Evolutionary conservation across 768 basidiomycete species (phyloP).

Genomic region (Asterophora parasitica): DNA sequence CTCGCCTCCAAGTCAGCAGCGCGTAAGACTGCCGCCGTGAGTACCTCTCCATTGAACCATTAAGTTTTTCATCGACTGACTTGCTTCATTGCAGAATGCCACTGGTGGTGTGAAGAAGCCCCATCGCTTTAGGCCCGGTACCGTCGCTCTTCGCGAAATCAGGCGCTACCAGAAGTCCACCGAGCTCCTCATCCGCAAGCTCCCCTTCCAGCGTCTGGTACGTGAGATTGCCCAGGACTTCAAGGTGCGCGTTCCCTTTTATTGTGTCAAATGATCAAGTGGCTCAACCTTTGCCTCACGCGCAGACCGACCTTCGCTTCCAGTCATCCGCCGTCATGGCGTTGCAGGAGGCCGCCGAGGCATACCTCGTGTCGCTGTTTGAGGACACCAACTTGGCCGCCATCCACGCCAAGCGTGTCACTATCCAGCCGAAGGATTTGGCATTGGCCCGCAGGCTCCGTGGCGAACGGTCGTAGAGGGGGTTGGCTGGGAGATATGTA

Average conservation of each 20-base stretch:
- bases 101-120: conserved; percentile 77
- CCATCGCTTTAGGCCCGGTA: conserved; percentile 77
- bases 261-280: background rate
- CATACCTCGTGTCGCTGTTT: conserved; percentile 70
- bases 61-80: too few relatives aligned
- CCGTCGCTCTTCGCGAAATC: conserved; percentile 75
- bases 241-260: conserved; percentile 40
- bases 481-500: background rate
- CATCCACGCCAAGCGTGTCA: conserved; percentile 56
- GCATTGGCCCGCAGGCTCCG: conserved; percentile 40
- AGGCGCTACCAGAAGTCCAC: conserved; percentile 61
- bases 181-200: conserved; percentile 59
- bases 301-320: conserved; percentile 69
- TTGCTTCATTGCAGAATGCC: conserved; percentile 28
- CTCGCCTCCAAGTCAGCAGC: conserved; percentile 57
- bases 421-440: conserved; percentile 61
- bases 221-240: conserved; percentile 82
- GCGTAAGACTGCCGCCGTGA: conserved; percentile 49
- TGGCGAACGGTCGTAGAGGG: conserved; percentile 29
- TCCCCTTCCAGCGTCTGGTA: conserved; percentile 69
- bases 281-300: background rate
- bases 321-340: conserved; percentile 68
- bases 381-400: conserved; percentile 65
- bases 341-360: conserved; percentile 62
- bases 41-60: conserved; percentile 14